Conservation (phyloP, 2,329 filamentous ascomycete genomes). For the Talaromyces sp. region DNA sequence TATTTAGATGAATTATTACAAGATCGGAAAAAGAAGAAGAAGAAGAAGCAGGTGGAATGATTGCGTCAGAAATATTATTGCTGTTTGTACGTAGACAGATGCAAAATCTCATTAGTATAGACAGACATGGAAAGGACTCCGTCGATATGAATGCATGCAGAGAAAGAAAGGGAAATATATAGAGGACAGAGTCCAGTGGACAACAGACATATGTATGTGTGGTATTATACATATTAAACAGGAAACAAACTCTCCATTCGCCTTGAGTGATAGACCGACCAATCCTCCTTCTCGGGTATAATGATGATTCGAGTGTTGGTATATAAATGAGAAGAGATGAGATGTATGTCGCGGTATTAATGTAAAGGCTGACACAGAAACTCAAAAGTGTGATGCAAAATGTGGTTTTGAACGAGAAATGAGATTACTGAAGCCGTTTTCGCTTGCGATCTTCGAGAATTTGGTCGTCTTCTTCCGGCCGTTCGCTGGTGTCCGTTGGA, state of each 20-base stretch:
- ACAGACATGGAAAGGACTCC: background rate
- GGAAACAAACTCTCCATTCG: constrained; percentile 8
- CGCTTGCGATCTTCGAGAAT: constrained; percentile 59
- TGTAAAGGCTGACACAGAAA: background rate
- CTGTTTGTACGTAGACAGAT: background rate
- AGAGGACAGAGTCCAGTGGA: background rate
- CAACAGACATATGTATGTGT: background rate
- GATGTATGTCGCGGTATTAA: constrained; percentile 19
- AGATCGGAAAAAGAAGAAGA: constrained; percentile 47
- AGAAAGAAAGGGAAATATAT: background rate
- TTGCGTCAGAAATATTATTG: background rate
- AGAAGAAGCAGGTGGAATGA: constrained; percentile 22
- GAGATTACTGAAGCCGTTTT: constrained; percentile 51
- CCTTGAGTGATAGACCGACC: constrained; percentile 6
- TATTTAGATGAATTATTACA: constrained; percentile 55
- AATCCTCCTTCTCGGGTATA: constrained; percentile 14
- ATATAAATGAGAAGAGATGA: constrained; percentile 9
- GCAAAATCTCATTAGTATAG: background rate
- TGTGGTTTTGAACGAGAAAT: background rate
- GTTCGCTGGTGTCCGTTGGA: constrained; percentile 64
- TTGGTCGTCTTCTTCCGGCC: constrained; percentile 61
- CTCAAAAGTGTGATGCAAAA: background rate
- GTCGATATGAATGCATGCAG: background rate
- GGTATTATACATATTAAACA: background rate
- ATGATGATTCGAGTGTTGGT: background rate